Evolutionary conservation across 179 eudicot species (phyloP), one percentile per base, ranked within the genome.

Genomic region (Camellia oleifera): DNA sequence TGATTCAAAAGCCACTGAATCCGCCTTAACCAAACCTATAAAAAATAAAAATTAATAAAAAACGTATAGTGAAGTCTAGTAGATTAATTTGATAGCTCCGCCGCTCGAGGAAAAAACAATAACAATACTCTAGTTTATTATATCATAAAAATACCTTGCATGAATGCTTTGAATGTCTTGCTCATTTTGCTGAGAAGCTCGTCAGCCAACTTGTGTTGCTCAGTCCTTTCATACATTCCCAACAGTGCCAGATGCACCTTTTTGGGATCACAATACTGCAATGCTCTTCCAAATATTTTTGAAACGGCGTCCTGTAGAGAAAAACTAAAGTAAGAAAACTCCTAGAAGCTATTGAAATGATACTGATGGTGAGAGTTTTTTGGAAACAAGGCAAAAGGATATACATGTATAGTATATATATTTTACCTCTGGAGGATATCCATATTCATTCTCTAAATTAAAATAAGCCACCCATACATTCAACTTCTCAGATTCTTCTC

Each of bases 391-490:
- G 15, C 64, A 13, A 42, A 73, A 40, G 2, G 53, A 9, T 32
- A 32, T 32, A 32, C 40, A 32, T 32, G 40, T 32, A 32, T 32
- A 32, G 40, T 32, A 32, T 32, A 32, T 32, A 32, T 32, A 32
- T 72, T 69, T 65, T 81, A 92, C 99, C 98, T 94, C 93, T 4
- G 82, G 91, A 78, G 99, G 99, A 82, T 84, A 86, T 56, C 95
- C 99, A 78, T 86, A 88, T 82, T 91, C 92, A 81, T 92, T 95
- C 88, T 95, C 99, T 82, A 95, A 81, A 83, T 94, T 95, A 76
- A 95, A 91, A 82, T 91, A 94, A 56, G 99, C 95, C 68, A 90
- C 89, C 99, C 99, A 95, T 45, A 95, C 78, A 83, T 95, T 92
- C 81, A 92, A 91, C 88, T 95, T 95, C 88, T 95, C 98, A 3